A percentile compares a stretch with the other conserved stretches of the same genome.
Conservation (phyloP, 2,329 filamentous ascomycete genomes). For the Escovopsis weberi region DNA sequence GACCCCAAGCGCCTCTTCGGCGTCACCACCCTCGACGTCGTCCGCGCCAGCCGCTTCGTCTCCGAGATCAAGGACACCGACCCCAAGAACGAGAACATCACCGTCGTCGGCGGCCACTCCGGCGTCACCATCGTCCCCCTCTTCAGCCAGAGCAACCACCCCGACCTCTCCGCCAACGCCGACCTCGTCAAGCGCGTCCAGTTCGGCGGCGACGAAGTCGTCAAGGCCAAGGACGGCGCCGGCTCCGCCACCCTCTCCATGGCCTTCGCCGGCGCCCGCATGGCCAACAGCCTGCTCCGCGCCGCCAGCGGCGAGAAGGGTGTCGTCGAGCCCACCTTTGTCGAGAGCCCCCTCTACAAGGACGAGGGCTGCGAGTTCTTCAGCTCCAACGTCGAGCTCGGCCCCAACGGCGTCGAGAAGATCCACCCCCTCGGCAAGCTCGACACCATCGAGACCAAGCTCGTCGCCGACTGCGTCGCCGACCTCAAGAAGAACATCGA, state of each 20-base stretch:
- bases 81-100: slow-evolving; percentile 85
- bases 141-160: slow-evolving; percentile 85
- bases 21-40: slow-evolving; percentile 97
- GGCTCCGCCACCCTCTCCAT: slow-evolving; percentile 97
- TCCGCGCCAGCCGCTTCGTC: slow-evolving; percentile 96
- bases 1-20: slow-evolving; percentile 98
- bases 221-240: slow-evolving; percentile 96
- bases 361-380: slow-evolving; percentile 97
- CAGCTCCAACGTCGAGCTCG: slow-evolving; percentile 86
- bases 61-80: slow-evolving; percentile 83
- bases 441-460: slow-evolving; percentile 73
- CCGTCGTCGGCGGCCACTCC: slow-evolving; percentile 92
- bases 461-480: slow-evolving; percentile 69
- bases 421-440: slow-evolving; percentile 77
- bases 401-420: slow-evolving; percentile 90
- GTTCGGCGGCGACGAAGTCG: slow-evolving; percentile 98
- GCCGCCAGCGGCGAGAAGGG: slow-evolving; percentile 88
- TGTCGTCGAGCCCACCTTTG: slow-evolving; percentile 89
- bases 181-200: slow-evolving; percentile 87
- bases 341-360: slow-evolving; percentile 96
- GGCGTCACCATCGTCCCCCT: slow-evolving; percentile 97
- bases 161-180: slow-evolving; percentile 63
- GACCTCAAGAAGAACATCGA: slow-evolving; percentile 92
- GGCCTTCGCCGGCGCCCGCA: slow-evolving; percentile 81
- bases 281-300: slow-evolving; percentile 85